Evolutionary conservation across 2,329 filamentous ascomycete species (phyloP).

Genomic region (Sordariomycetes sp.): DNA sequence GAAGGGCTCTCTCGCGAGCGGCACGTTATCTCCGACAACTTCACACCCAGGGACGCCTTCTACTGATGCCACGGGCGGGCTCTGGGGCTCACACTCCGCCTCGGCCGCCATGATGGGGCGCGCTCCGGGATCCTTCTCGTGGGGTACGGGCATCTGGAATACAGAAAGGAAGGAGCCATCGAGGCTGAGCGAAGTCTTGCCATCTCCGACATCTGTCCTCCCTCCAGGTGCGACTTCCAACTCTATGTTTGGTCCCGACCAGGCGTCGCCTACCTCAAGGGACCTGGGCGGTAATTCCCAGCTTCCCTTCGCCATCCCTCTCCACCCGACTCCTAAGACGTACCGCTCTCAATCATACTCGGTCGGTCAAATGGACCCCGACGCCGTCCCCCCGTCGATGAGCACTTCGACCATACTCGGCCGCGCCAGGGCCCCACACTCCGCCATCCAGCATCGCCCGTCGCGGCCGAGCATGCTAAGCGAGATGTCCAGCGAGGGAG

Average conservation of each 20-base stretch:
- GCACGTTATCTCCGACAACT: constrained; percentile 62
- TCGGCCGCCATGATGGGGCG: constrained; percentile 33
- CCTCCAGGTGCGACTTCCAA: constrained; percentile 27
- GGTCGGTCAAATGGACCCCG: constrained; percentile 74
- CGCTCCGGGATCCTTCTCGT: constrained; percentile 43
- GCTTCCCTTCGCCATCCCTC: constrained; percentile 75
- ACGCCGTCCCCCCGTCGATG: constrained; percentile 26
- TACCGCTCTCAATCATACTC: constrained; percentile 96
- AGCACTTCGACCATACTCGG: constrained; percentile 34
- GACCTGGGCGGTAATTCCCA: constrained; percentile 45
- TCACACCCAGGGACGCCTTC: constrained; percentile 75
- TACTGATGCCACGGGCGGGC: constrained; percentile 40
- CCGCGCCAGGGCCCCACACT: constrained; percentile 37
- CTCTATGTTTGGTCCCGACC: constrained; percentile 38
- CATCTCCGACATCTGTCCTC: constrained; percentile 55
- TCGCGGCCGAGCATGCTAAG: constrained; percentile 68
- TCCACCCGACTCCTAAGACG: constrained; percentile 83
- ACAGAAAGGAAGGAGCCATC: constrained; percentile 65
- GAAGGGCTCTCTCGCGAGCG: constrained; percentile 65
- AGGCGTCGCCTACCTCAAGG: constrained; percentile 36
- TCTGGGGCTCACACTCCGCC: constrained; percentile 41
- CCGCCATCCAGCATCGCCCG: constrained; percentile 66
- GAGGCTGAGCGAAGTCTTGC: constrained; percentile 60
- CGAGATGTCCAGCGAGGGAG: constrained; percentile 52
- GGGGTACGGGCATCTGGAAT: constrained; percentile 78